Base-by-base conservation (phyloP, 208 protist genomes). In the Crithidia expoeki region DNA sequence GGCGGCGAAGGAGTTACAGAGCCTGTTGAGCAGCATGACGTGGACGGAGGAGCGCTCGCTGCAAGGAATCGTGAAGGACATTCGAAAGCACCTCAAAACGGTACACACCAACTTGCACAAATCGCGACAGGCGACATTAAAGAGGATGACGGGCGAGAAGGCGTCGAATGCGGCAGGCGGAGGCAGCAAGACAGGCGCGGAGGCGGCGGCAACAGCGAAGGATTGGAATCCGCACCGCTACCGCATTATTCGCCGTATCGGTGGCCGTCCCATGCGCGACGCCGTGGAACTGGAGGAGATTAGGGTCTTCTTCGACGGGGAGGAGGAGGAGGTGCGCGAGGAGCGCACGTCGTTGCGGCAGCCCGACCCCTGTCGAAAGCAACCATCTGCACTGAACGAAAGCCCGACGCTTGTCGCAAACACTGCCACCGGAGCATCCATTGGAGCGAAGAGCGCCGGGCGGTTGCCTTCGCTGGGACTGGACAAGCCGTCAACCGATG, bases 191-290 rank as follows among this genome's bases (percentile, higher is more conserved):
- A 16, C 42, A 5, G 27, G 4, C 5, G 38, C 46, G 40, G 38
- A 53, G 25, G 27, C 60, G 28, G 19, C 57, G 9, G 17, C 46
- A 17, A 6, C 56, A 6, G 10, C 51, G 23, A 23, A 33, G 21
- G 34, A 51, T 36, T 58, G 60, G 57, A 61, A 49, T 25, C 10
- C 33, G 7, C 70, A 80, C 51, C 69, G 58, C 16, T 90, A 81
- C 52, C 81, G 85, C 32, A 80, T 90, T 30, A 74, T 65, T n/a
- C 72, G 72, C 3, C 82, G 86, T 36, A 77, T 92, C 38, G 86
- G 86, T 38, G 86, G 86, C 19, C 80, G 77, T 4, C 83, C 76
- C 25, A 88, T 92, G 73, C 86, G 86, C 23, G 81, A 88, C 61
- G 58, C 67, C 6, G 83, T 92, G 23, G 83, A 92, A 67, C 66